Evolutionary conservation across 2,329 filamentous ascomycete genomes (phyloP), one percentile per base, ranked within the genome.

Genomic region (Stemphylium vesicarium): DNA sequence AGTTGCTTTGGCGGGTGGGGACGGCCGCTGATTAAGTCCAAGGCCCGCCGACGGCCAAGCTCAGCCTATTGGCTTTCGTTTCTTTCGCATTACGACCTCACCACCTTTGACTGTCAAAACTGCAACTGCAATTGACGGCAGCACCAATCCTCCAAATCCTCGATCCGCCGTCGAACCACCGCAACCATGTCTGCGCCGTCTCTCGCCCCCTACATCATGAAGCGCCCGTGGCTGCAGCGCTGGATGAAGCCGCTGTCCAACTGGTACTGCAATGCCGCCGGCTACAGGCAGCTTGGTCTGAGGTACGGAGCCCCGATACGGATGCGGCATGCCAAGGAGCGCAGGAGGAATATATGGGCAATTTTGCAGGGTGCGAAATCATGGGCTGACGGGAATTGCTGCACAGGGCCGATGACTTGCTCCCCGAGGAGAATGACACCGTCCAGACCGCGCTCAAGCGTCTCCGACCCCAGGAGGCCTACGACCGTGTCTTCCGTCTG

Each of bases 401-500:
- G 60, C 63, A 68, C 76, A 98, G 95, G 80, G 88, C 88, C 84
- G 95, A 99, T 80, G 95, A 99, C 78, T 81, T 99, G 77, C 90
- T 97, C 77, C 87, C 90, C 76, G 95, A 99, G 81, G 95, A 99
- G 82, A 89, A 85, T 83, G 90, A 95, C 71, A 81, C 84, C 54
- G 92, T 96, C 72, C 89, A 95, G 79, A 85, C 88, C 69, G 95
- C 95, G 62, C 85, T 99, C 74, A 90, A 91, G 85, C 92, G 95
- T 77, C 90, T 99, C 60, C 86, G 90, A 54, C 85, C 91, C 72
- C 91, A 96, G 84, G 91, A 95, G 77, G 85, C 88, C 72, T 98
- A 98, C 82, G 95, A 99, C 83, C 94, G 95, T 78, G 87, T 98
- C 77, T 99, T 92, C 88, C 93, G 95, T 75, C 87, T 99, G 79